These are phyloP conservation scores for Naganishia vaughanmartiniae DNA, from an alignment of 768 basidiomycete species.

Conservation along the genomic window DNA sequence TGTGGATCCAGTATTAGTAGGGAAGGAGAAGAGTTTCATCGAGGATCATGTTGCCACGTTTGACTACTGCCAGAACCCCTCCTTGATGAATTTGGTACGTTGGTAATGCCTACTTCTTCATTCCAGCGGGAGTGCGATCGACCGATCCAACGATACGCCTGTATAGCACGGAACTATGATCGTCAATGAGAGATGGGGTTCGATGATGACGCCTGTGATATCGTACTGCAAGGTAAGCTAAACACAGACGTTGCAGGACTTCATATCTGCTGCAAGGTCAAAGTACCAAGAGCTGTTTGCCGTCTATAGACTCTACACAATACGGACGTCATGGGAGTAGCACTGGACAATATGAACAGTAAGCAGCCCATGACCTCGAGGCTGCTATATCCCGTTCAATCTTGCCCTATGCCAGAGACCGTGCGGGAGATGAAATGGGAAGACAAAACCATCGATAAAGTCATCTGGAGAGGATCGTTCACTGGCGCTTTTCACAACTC, in stretches of 20 bases:
- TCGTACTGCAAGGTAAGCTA: constrained; percentile 19
- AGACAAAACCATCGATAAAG: constrained; percentile 35
- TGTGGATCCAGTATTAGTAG: not conserved
- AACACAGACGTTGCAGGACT: too few relatives aligned
- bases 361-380: constrained; percentile 32
- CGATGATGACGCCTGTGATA: constrained; percentile 24
- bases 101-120: too few relatives aligned
- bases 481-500: constrained; percentile 44
- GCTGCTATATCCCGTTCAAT: too few relatives aligned
- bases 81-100: constrained; percentile 12
- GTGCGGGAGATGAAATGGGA: not conserved
- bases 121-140: not conserved
- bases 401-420: too few relatives aligned
- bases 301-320: constrained; percentile 15
- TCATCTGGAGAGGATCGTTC: constrained; percentile 47
- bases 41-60: constrained; percentile 4
- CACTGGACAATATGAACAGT: constrained; percentile 26
- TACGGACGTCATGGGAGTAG: constrained; percentile 25
- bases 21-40: constrained; percentile 22
- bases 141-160: not conserved
- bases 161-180: constrained; percentile 27
- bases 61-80: constrained; percentile 29
- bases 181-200: constrained; percentile 5
- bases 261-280: too few relatives aligned
- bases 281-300: too few relatives aligned